Percentiles rank a stretch among this genome's conserved stretches.
Evolutionary conservation across 371 early-diverging fungal genomes (phyloP).

Genomic region (Rhizomucor miehei): DNA sequence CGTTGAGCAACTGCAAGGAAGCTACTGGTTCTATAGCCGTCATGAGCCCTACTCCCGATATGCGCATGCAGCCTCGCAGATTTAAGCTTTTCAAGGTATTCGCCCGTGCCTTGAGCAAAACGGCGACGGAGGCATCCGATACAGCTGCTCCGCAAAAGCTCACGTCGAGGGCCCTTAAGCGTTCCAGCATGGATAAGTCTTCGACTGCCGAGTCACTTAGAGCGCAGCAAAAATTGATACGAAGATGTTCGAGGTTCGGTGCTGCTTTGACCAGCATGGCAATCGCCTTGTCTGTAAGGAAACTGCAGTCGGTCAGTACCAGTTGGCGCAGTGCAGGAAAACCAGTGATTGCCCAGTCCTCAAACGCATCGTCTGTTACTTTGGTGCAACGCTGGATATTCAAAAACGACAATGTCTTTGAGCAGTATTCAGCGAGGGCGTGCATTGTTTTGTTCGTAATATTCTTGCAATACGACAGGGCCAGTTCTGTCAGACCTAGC

Average conservation of each 20-base stretch:
- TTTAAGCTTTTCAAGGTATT: conserved; percentile 7
- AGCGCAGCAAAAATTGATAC: conserved; percentile 80
- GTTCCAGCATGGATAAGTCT: conserved; percentile 39
- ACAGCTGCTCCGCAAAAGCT: conserved; percentile 79
- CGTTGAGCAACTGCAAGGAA: conserved; percentile 11
- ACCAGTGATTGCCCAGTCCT: conserved; percentile 32
- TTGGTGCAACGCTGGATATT: conserved; percentile 81
- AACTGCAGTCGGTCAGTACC: conserved; percentile 74
- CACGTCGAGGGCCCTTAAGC: conserved; percentile 58
- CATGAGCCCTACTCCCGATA: conserved; percentile 53
- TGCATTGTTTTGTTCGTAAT: conserved; percentile 61
- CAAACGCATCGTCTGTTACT: conserved; percentile 68
- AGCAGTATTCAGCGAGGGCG: conserved; percentile 34
- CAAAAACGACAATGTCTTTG: conserved; percentile 37
- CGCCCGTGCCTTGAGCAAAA: conserved; percentile 23
- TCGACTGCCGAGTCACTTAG: conserved; percentile 64
- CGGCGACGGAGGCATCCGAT: conserved; percentile 57
- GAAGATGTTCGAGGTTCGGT: conserved; percentile 51
- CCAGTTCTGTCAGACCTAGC: conserved; percentile 36
- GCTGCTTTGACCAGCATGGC: conserved; percentile 49
- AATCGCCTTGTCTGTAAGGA: conserved; percentile 71
- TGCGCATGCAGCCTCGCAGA: conserved; percentile 59
- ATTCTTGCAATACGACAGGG: conserved; percentile 77
- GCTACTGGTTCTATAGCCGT: conserved; percentile 17
- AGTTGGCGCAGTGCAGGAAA: conserved; percentile 44